Percentiles rank a stretch among this genome's conserved stretches.
Conservation (phyloP, 306 rosid genomes). For the Lablab purpureus region DNA sequence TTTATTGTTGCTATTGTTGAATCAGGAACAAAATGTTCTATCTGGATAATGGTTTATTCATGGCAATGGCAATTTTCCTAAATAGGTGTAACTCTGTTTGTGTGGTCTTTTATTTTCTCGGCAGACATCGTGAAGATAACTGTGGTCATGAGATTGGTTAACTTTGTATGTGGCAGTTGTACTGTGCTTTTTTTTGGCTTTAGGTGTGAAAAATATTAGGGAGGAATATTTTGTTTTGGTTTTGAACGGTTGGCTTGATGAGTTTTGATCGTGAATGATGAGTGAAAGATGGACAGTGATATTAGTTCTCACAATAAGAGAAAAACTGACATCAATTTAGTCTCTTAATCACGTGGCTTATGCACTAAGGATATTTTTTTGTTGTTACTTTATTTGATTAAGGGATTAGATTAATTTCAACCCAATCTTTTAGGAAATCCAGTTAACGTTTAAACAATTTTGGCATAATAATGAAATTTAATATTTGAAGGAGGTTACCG, state of each 20-base stretch:
- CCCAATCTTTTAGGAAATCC: conserved; percentile 12
- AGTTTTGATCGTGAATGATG: background rate
- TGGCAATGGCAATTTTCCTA: conserved; percentile 39
- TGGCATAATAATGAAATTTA: background rate
- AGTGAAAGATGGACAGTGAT: background rate
- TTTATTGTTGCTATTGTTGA: conserved; percentile 51
- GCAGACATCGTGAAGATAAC: background rate
- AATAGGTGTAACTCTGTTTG: conserved; percentile 8
- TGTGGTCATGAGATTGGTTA: conserved; percentile 4
- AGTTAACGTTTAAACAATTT: background rate
- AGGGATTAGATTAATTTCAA: background rate
- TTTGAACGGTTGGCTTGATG: background rate
- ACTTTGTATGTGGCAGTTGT: conserved; percentile 3
- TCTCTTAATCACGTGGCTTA: background rate
- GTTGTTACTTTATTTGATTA: background rate
- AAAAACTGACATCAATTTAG: background rate
- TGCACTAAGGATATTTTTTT: background rate
- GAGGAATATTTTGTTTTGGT: background rate
- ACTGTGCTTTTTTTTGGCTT: conserved; percentile 4
- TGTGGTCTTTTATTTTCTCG: conserved; percentile 23
- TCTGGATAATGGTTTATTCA: conserved; percentile 37
- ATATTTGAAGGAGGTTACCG: conserved; percentile 13
- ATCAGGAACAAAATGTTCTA: conserved; percentile 26
- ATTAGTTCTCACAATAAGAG: background rate
- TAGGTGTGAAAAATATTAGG: background rate